Percentiles rank a stretch among this genome's conserved stretches.
Conservation (phyloP, 1,284 basidiomycete genomes). For the Lignosus rhinocerotis region DNA sequence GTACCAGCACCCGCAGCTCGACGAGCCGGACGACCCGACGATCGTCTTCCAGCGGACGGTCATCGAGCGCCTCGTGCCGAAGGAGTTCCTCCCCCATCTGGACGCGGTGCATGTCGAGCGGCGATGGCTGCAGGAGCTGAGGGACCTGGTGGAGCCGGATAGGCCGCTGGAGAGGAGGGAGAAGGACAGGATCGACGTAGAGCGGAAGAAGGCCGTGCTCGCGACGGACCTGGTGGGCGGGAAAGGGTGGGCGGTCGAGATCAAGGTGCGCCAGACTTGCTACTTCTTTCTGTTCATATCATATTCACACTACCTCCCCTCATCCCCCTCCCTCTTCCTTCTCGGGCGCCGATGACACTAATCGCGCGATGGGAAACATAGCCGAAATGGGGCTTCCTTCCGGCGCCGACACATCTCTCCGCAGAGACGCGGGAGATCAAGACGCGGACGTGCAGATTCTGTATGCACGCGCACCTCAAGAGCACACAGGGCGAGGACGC, state of each 20-base stretch:
- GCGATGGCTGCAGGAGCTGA: conserved; percentile 64
- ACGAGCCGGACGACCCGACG: conserved; percentile 57
- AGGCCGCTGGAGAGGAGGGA: conserved; percentile 57
- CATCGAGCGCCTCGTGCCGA: conserved; percentile 61
- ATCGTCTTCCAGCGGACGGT: conserved; percentile 65
- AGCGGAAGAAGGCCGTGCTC: conserved; percentile 59
- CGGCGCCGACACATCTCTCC: conserved; percentile 60
- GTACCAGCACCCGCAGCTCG: conserved; percentile 3
- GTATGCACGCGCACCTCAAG: conserved; percentile 77
- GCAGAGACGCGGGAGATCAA: conserved; percentile 60
- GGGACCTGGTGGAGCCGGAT: conserved; percentile 42
- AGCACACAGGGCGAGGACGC: conserved; percentile 40
- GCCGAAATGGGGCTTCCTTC: conserved; percentile 96
- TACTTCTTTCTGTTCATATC: neutral
- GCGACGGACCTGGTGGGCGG: conserved; percentile 74
- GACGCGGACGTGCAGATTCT: conserved; percentile 77
- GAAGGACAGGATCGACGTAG: conserved; percentile 59
- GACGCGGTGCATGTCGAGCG: conserved; percentile 52
- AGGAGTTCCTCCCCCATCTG: conserved; percentile 56
- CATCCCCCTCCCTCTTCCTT: too few species aligned
- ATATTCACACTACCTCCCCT: too few species aligned
- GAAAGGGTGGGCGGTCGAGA: conserved; percentile 72
- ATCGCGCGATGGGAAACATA: conserved; percentile 32
- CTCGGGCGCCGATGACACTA: too few species aligned
- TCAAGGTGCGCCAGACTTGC: conserved; percentile 64